phyloP scores from a whole-genome alignment of 2,329 filamentous ascomycete genomes.

The Xylaria arbuscula region DNA sequence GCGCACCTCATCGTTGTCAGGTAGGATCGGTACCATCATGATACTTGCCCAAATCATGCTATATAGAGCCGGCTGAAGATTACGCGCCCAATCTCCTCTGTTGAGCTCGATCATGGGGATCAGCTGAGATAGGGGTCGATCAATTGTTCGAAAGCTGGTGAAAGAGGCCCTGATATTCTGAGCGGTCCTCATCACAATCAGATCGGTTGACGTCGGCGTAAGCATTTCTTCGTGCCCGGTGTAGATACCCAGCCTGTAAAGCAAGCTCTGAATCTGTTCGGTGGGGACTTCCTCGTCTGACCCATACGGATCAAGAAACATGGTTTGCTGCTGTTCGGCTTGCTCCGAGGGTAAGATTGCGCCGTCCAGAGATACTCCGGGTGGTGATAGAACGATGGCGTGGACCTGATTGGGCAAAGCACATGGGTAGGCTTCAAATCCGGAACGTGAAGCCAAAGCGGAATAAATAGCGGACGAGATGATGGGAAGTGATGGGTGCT shows the following conservation, averaged over 20 bases:
- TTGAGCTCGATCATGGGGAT: conserved; percentile 53
- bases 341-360: conserved; percentile 52
- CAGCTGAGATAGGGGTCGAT: conserved; percentile 53
- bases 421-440: conserved; percentile 80
- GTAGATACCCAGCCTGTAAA: conserved; percentile 63
- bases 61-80: conserved; percentile 72
- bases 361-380: conserved; percentile 70
- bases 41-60: conserved; percentile 78
- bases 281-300: conserved; percentile 73
- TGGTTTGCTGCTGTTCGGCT: conserved; percentile 60
- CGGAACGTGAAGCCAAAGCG: conserved; percentile 77
- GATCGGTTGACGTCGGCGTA: conserved; percentile 69
- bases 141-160: conserved; percentile 58
- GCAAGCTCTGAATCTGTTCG: conserved; percentile 66
- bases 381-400: conserved; percentile 75
- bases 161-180: conserved; percentile 84
- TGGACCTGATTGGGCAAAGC: conserved; percentile 89
- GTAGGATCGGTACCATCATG: conserved; percentile 61
- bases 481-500: conserved; percentile 84
- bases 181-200: conserved; percentile 79
- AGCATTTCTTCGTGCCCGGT: conserved; percentile 64
- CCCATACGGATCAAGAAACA: conserved; percentile 88
- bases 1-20: conserved; percentile 53
- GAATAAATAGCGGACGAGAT: conserved; percentile 91
- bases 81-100: conserved; percentile 65